Percentiles rank a stretch among this genome's conserved stretches.
Evolutionary conservation across 371 early-diverging fungal species (phyloP).

Genomic region (Mortierella sp.): DNA sequence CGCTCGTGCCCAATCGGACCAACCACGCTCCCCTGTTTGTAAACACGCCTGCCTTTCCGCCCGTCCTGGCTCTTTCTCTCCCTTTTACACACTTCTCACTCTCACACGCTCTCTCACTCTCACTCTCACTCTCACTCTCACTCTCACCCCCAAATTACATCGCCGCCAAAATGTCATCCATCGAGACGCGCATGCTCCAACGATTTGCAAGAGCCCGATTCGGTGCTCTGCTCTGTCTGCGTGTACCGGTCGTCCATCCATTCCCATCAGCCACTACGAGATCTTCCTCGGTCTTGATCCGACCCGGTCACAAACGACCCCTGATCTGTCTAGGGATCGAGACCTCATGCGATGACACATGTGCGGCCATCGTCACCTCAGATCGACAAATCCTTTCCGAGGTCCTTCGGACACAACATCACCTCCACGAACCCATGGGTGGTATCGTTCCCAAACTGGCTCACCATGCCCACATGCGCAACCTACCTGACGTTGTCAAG

Average conservation of each 20-base stretch:
- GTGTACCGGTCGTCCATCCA: neutral
- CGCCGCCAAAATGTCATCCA: neutral
- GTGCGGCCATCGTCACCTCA: conserved; percentile 81
- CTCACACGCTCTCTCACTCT: neutral
- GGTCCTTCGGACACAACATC: conserved; percentile 72
- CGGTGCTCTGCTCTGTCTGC: conserved; percentile 10
- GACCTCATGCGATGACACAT: conserved; percentile 89
- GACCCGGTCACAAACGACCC: conserved; percentile 6
- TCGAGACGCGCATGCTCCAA: conserved; percentile 4
- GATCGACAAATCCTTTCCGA: conserved; percentile 75
- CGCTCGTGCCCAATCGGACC: neutral
- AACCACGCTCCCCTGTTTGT: neutral
- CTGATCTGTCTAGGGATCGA: conserved; percentile 77
- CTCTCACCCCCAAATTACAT: no score
- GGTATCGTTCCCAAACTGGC: conserved; percentile 87
- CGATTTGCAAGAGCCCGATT: conserved; percentile 23
- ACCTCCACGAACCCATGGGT: conserved; percentile 81
- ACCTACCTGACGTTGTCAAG: conserved; percentile 74
- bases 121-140: neutral
- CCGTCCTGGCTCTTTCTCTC: neutral
- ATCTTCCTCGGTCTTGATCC: neutral
- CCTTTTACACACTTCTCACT: neutral
- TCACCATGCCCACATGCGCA: conserved; percentile 72
- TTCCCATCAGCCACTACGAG: neutral
- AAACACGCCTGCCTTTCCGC: neutral